These are phyloP conservation scores for Rhipidocladum racemiflorum DNA, from an alignment of 176 grass and related monocot genomes.

Conservation along the genomic window DNA sequence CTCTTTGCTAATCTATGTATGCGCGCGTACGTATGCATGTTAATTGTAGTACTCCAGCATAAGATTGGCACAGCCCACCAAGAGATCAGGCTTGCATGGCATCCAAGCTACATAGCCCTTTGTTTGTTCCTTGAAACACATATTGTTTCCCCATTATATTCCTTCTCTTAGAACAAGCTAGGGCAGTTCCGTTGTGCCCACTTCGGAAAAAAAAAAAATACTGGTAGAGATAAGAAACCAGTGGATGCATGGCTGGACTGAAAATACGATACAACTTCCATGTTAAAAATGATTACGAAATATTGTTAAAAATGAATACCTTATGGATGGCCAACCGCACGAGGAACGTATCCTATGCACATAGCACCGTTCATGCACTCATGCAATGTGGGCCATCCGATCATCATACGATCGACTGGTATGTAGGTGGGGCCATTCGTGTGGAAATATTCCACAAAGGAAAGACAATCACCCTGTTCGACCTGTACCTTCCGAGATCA, in stretches of 20 bases:
- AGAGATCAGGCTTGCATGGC: slow-evolving; percentile 27
- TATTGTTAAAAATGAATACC: neutral
- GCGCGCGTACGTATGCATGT: too few relatives aligned
- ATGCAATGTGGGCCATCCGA: too few relatives aligned
- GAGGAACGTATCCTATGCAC: too few relatives aligned
- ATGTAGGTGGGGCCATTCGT: neutral
- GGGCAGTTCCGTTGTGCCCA: too few relatives aligned
- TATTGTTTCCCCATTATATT: too few relatives aligned
- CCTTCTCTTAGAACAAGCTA: too few relatives aligned
- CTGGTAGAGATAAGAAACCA: neutral
- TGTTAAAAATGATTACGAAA: neutral
- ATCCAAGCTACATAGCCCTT: slow-evolving; percentile 3
- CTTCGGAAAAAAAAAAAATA: neutral
- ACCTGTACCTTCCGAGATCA: neutral
- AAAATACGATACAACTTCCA: neutral
- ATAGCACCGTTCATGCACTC: too few relatives aligned
- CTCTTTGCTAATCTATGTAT: too few relatives aligned
- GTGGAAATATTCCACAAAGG: neutral
- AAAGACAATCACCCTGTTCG: too few relatives aligned
- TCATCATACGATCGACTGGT: neutral
- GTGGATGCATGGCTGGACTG: neutral
- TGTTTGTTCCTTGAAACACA: neutral
- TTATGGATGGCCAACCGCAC: neutral
- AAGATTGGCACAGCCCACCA: too few relatives aligned
- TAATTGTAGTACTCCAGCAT: too few relatives aligned